Percentiles rank a stretch among this genome's conserved stretches.
Evolutionary conservation across 345 rosid species (phyloP).

Genomic region (Populus simonii): DNA sequence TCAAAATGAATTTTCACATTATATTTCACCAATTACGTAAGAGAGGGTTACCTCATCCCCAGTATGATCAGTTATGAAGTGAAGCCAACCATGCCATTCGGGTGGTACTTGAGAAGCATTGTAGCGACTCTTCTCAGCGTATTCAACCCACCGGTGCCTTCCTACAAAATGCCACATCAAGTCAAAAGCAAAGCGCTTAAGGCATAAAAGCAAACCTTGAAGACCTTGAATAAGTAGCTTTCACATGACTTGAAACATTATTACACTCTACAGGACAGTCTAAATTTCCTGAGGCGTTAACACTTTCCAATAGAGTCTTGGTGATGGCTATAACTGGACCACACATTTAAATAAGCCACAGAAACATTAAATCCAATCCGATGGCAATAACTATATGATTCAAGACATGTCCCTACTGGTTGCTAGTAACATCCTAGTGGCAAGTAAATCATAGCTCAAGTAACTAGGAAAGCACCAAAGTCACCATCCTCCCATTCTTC

Average conservation of each 20-base stretch:
- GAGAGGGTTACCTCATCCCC: constrained; percentile 72
- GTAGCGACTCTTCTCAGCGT: constrained; percentile 75
- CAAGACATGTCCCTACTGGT: no score
- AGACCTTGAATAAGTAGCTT: not conserved
- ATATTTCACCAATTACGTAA: not conserved
- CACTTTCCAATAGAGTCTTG: not conserved
- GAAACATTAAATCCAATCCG: no score
- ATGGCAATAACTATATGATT: no score
- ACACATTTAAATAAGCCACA: no score
- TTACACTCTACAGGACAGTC: no score
- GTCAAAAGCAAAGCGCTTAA: not conserved
- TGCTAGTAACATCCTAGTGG: no score
- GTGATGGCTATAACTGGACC: no score
- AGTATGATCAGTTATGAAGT: constrained; percentile 85
- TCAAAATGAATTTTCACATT: not conserved
- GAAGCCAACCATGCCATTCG: constrained; percentile 99
- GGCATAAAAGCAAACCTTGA: not conserved
- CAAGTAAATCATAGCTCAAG: no score
- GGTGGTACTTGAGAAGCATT: constrained; percentile 98
- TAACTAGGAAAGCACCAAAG: no score
- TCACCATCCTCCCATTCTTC: no score
- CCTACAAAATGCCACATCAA: constrained; percentile 39
- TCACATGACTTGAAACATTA: not conserved
- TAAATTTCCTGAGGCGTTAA: not conserved
- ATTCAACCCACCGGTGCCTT: constrained; percentile 95